Conservation (phyloP, 2,329 filamentous ascomycete genomes). For the Aureobasidium leucospermi region DNA sequence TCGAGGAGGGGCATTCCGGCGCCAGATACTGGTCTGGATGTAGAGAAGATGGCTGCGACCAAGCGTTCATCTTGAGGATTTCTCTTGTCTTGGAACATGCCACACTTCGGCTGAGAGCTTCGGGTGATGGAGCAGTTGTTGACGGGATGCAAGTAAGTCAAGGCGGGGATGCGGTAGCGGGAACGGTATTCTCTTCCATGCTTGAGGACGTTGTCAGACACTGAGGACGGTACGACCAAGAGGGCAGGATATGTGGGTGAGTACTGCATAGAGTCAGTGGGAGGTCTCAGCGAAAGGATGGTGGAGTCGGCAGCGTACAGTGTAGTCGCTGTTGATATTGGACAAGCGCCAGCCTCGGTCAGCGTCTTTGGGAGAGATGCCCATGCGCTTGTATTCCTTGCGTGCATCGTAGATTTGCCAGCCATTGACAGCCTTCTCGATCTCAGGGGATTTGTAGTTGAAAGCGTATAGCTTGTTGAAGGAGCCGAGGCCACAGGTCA, state of each 20-base stretch:
- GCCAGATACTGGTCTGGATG: constrained; percentile 38
- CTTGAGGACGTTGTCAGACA: constrained; percentile 95
- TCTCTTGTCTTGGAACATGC: constrained; percentile 69
- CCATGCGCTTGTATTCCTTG: constrained; percentile 79
- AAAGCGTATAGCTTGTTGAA: constrained; percentile 92
- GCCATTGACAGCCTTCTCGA: constrained; percentile 65
- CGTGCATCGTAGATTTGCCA: constrained; percentile 81
- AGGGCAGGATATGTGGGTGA: constrained; percentile 87
- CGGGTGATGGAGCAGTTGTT: constrained; percentile 97
- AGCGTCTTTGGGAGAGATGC: constrained; percentile 73
- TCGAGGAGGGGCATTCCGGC: constrained; percentile 13
- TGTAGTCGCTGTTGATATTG: constrained; percentile 81
- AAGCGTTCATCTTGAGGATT: constrained; percentile 95
- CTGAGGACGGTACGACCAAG: constrained; percentile 74
- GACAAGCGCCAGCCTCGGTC: constrained; percentile 83
- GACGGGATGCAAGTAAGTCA: constrained; percentile 91
- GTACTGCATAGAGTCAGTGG: constrained; percentile 43
- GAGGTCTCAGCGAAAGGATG: not conserved
- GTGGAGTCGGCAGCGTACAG: constrained; percentile 33
- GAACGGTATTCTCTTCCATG: constrained; percentile 89
- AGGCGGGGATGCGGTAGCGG: constrained; percentile 74
- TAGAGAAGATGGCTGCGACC: constrained; percentile 84
- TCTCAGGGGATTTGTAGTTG: constrained; percentile 61
- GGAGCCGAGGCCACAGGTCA: constrained; percentile 73
- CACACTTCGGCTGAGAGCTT: constrained; percentile 85